phyloP scores from a whole-genome alignment of 192 early-diverging fungal species.

The Umbelopsis isabellina region DNA sequence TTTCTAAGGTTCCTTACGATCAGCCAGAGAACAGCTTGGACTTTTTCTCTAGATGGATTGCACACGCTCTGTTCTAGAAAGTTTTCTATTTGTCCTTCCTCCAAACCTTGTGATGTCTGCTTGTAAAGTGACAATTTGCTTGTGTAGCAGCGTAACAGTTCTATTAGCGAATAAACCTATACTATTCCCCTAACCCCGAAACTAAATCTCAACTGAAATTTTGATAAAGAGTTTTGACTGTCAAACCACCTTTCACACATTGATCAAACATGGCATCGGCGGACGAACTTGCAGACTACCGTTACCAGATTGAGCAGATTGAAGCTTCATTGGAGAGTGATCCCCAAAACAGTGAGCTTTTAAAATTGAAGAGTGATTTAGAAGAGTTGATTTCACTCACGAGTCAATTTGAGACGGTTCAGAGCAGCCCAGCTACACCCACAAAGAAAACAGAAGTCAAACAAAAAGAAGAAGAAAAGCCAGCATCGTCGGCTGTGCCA shows the following conservation, averaged over 20 bases:
- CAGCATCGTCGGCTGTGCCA: constrained; percentile 26
- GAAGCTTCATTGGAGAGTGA: constrained; percentile 69
- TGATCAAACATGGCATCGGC: constrained; percentile 39
- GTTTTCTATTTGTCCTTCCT: neutral
- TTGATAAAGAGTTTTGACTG: no score
- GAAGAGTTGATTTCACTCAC: constrained; percentile 71
- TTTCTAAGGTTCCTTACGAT: constrained; percentile 76
- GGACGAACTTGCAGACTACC: constrained; percentile 60
- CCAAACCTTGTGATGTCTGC: neutral
- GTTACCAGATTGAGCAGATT: constrained; percentile 73
- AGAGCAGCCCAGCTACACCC: constrained; percentile 35
- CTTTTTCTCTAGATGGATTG: constrained; percentile 85
- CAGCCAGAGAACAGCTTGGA: constrained; percentile 80
- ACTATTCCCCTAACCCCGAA: no score
- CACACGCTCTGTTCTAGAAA: neutral
- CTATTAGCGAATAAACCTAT: no score
- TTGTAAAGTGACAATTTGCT: no score
- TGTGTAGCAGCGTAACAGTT: no score
- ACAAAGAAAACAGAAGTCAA: constrained; percentile 20
- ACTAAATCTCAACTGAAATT: no score
- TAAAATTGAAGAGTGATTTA: constrained; percentile 67
- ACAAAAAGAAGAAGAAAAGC: constrained; percentile 2
- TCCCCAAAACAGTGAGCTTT: constrained; percentile 70
- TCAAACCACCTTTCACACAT: no score
- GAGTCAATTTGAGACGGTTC: constrained; percentile 38